Evolutionary conservation across 1,284 basidiomycete species (phyloP).

Genomic region (Malassezia yamatoensis): DNA sequence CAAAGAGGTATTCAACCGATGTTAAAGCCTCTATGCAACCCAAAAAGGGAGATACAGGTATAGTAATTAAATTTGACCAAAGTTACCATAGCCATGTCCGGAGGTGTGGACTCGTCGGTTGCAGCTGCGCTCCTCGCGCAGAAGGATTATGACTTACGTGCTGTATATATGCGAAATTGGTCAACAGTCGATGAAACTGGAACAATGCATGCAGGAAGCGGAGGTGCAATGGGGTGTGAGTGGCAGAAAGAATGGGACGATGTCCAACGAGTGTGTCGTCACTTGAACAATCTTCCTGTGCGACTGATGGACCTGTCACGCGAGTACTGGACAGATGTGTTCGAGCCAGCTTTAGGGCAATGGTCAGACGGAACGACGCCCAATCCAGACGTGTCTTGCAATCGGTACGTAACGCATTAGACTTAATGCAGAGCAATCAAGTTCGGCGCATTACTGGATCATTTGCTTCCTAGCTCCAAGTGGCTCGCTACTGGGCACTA

Average conservation of each 20-base stretch:
- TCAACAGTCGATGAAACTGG: conserved; percentile 54
- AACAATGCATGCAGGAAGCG: conserved; percentile 49
- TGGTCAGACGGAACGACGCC: conserved; percentile 54
- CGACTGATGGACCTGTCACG: conserved; percentile 26
- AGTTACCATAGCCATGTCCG: conserved; percentile 69
- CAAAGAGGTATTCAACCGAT: no score
- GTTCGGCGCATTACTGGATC: conserved; percentile 72
- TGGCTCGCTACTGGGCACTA: conserved; percentile 84
- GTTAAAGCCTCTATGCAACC: background rate
- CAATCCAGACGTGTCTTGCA: conserved; percentile 90
- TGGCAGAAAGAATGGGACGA: conserved; percentile 94
- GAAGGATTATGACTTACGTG: conserved; percentile 58
- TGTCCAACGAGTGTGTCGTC: conserved; percentile 66
- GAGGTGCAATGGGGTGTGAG: conserved; percentile 59
- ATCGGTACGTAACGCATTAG: conserved; percentile 54
- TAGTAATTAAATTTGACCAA: background rate
- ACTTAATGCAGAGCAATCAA: conserved; percentile 66
- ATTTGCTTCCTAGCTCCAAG: conserved; percentile 28
- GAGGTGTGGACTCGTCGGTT: conserved; percentile 77
- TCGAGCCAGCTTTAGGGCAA: conserved; percentile 34
- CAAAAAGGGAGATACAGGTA: background rate
- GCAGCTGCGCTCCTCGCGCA: conserved; percentile 30
- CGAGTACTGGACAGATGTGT: conserved; percentile 41
- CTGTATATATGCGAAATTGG: conserved; percentile 95
- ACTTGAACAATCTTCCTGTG: conserved; percentile 57